Conservation (phyloP, 805 yeast genomes). For the Sungouiella thailandica region DNA sequence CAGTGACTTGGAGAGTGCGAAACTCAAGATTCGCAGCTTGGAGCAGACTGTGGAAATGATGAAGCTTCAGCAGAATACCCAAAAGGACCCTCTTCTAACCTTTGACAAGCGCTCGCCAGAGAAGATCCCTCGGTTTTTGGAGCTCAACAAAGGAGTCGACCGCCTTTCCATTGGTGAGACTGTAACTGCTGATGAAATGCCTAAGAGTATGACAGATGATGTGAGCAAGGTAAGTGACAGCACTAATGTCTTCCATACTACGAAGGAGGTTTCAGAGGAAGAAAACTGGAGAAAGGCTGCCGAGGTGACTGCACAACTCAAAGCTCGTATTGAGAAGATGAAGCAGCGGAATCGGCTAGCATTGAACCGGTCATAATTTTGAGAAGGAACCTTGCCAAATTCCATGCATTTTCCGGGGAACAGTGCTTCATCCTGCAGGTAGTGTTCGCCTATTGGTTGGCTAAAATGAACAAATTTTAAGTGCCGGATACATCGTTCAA, state of each 20-base stretch:
- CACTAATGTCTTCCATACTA: conserved; percentile 11
- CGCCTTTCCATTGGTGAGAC: conserved; percentile 32
- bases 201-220: too few species aligned
- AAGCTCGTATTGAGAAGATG: conserved; percentile 87
- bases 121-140: conserved; percentile 21
- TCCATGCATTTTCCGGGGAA: conserved; percentile 3
- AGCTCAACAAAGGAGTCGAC: conserved; percentile 37
- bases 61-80: conserved; percentile 21
- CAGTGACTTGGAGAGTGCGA: conserved; percentile 58
- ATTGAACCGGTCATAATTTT: conserved; percentile 11
- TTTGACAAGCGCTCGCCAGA: conserved; percentile 9
- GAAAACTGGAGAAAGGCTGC: conserved; percentile 89
- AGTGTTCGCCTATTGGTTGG: too few species aligned
- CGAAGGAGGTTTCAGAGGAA: conserved; percentile 38
- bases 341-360: conserved; percentile 47
- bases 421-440: too few species aligned
- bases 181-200: conserved; percentile 11
- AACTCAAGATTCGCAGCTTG: conserved; percentile 46
- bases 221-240: conserved; percentile 10
- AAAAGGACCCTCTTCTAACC: conserved; percentile 5
- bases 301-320: conserved; percentile 79
- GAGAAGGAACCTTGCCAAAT: conserved; percentile 1
- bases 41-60: conserved; percentile 40
- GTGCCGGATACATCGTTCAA: too few species aligned
- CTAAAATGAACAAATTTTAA: too few species aligned